Base-by-base conservation (phyloP, 768 basidiomycete species). In the Nevesoporus exiguus region DNA sequence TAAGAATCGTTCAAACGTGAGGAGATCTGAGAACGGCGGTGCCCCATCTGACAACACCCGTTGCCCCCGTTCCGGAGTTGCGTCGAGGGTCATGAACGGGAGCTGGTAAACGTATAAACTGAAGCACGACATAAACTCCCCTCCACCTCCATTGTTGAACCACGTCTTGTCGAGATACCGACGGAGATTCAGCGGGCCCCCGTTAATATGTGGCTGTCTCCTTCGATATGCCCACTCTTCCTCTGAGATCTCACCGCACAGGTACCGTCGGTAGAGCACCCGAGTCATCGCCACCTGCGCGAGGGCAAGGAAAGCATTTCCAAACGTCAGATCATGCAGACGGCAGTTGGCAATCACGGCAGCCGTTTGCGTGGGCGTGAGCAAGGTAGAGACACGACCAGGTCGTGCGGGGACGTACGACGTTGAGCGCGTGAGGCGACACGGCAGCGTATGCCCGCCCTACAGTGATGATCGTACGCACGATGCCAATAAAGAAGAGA, bases 391-490 rank as follows among this genome's bases (percentile, higher is more conserved):
- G 11, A 65, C 37, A 10, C 29, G 27, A 34, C 65, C 63, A 21
- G 77, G 74, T 27, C 60, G 61, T 9, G 81, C 73, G 10, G 77
- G 74, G 0, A 67, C 70, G 37, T 61, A 63, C 1, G 62, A 59
- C 0, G 78, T 79, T 5, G 63, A 52, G 24, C 57, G 58, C 0
- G 76, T 74, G 31, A 74, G 49, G n/a, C 66, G 76, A 41, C 77
- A 71, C 1, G 82, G 81, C 6, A 84, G 69, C 0, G 79, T 78
- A 45, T 84, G 81, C 5, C 83, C 82, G 3, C 83, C 83, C 81
- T 84, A 60, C 3, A 46, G 52, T 29, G 27, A 29, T 8, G 27
- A 29, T 29, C 27, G 8, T 29, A 29, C 27, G 27, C 8, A 29
- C 27, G 8, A 29, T 29, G 27, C 27, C 4, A 29, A 29, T 8